Evolutionary conservation across 148 eudicot species (phyloP).

Genomic region (Dysphania ambrosioides): DNA sequence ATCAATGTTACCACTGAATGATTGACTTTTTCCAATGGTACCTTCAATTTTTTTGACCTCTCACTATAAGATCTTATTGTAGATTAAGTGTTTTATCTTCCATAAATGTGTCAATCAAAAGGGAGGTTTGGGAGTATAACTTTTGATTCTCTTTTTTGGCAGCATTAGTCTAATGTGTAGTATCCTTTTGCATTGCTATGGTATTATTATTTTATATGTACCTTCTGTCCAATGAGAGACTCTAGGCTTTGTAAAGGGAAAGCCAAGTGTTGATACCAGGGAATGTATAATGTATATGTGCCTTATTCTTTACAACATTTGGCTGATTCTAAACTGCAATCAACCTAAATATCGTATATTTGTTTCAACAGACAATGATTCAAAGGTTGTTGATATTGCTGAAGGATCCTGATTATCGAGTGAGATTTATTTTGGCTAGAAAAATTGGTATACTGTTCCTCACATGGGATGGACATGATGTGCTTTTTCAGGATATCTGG

Average conservation of each 20-base stretch:
- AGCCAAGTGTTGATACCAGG: background rate
- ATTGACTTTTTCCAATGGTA: too few relatives aligned
- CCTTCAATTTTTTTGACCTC: too few relatives aligned
- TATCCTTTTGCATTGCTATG: background rate
- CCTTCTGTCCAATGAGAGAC: background rate
- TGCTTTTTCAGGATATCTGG: conserved; percentile 93
- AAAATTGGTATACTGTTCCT: conserved; percentile 84
- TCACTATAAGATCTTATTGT: too few relatives aligned
- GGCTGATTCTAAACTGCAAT: background rate
- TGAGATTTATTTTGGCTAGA: conserved; percentile 68
- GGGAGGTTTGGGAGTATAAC: too few relatives aligned
- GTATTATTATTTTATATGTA: background rate
- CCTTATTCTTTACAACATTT: background rate
- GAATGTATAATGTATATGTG: background rate
- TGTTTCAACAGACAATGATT: conserved; percentile 57
- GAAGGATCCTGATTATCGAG: conserved; percentile 87
- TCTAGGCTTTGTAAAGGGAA: background rate
- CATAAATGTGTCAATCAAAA: too few relatives aligned
- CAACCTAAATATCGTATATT: conserved; percentile 2
- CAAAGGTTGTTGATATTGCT: conserved; percentile 77
- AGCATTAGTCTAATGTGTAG: background rate
- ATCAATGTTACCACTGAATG: too few relatives aligned
- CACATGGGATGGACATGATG: conserved; percentile 97
- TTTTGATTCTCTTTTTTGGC: too few relatives aligned
- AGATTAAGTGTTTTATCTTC: too few relatives aligned